Evolutionary conservation across 768 basidiomycete species (phyloP).

Genomic region (Brasilioporus rufonigricans): DNA sequence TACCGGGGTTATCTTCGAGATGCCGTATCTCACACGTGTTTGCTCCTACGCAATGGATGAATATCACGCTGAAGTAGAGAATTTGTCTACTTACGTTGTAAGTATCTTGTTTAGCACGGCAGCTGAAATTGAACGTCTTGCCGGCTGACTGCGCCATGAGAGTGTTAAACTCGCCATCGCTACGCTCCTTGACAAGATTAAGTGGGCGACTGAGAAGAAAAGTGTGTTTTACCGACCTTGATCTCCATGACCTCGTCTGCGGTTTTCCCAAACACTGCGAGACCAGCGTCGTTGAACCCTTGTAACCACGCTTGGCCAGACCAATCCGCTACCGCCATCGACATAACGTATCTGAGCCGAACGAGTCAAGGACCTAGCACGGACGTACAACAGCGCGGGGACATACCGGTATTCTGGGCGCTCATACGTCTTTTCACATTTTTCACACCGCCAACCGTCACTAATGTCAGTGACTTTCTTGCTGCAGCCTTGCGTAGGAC

Average conservation of each 20-base stretch:
- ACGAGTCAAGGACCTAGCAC: constrained; percentile 2
- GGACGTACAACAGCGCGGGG: neutral
- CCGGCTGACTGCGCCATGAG: constrained; percentile 65
- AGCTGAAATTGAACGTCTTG: constrained; percentile 75
- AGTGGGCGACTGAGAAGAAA: neutral
- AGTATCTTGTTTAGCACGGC: constrained; percentile 83
- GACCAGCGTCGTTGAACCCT: constrained; percentile 89
- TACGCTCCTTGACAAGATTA: constrained; percentile 44
- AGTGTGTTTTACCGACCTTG: constrained; percentile 43
- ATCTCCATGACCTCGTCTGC: constrained; percentile 79
- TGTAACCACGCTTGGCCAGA: constrained; percentile 90
- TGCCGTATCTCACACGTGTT: constrained; percentile 79
- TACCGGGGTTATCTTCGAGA: constrained; percentile 60
- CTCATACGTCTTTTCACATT: constrained; percentile 71
- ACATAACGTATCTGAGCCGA: constrained; percentile 66
- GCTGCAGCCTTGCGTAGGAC: constrained; percentile 73
- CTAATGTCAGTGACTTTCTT: constrained; percentile 81
- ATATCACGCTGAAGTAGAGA: neutral
- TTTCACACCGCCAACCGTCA: constrained; percentile 90
- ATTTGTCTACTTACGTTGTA: constrained; percentile 60
- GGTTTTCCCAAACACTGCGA: constrained; percentile 68
- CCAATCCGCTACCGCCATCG: constrained; percentile 83
- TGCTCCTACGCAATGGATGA: constrained; percentile 53
- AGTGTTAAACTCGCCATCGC: constrained; percentile 56
- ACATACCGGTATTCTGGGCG: constrained; percentile 80